Conservation (phyloP, 805 yeast species). For the Ogataea saltuana region DNA sequence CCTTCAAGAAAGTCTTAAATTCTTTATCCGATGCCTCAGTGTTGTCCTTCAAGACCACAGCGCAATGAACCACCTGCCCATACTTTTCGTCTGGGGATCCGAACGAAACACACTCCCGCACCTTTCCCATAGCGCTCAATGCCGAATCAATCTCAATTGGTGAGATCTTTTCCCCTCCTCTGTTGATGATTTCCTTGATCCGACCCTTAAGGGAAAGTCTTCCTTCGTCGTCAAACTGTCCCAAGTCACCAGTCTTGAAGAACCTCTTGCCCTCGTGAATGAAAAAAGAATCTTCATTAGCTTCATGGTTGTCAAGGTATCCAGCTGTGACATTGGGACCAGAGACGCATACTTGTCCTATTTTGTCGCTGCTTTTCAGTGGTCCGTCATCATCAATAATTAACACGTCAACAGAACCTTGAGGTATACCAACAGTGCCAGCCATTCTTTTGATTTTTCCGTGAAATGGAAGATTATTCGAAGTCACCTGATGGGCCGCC, state of each 20-base stretch:
- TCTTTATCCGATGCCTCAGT: conserved; percentile 42
- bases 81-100: conserved; percentile 68
- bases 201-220: conserved; percentile 66
- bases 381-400: conserved; percentile 53
- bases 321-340: conserved; percentile 74
- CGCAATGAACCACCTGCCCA: conserved; percentile 73
- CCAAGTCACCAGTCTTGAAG: conserved; percentile 82
- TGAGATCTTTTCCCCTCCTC: conserved; percentile 78
- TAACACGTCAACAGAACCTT: conserved; percentile 67
- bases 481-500: conserved; percentile 79
- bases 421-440: conserved; percentile 64
- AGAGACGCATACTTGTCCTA: conserved; percentile 69
- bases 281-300: conserved; percentile 58
- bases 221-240: conserved; percentile 58
- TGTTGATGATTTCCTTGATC: conserved; percentile 69
- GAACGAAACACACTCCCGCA: conserved; percentile 69
- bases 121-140: conserved; percentile 59
- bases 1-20: conserved; percentile 45
- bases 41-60: conserved; percentile 55
- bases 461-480: conserved; percentile 56
- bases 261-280: conserved; percentile 12
- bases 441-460: conserved; percentile 60
- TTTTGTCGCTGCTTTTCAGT: conserved; percentile 46
- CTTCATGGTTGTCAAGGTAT: conserved; percentile 69
- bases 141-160: conserved; percentile 70